These are phyloP conservation scores for Lipomyces starkeyi DNA, from an alignment of 805 yeast species.

Conservation along the genomic window DNA sequence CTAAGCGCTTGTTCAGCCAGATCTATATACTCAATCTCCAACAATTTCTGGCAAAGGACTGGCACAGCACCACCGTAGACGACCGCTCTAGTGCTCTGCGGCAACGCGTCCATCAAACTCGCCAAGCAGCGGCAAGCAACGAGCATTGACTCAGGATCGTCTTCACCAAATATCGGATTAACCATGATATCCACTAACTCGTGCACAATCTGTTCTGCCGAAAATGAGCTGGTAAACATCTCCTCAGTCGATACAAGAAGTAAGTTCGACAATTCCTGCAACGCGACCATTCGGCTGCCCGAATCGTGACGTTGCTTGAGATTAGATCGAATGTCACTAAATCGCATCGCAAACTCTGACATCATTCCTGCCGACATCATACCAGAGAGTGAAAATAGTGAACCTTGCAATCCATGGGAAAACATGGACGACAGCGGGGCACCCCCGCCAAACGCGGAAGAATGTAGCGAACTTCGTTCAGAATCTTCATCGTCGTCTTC, in stretches of 20 bases:
- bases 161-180: slow-evolving; percentile 58
- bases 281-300: slow-evolving; percentile 43
- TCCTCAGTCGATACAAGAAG: slow-evolving; percentile 47
- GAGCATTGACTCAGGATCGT: slow-evolving; percentile 78
- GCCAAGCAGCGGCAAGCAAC: slow-evolving; percentile 84
- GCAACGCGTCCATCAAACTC: slow-evolving; percentile 76
- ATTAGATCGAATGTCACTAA: slow-evolving; percentile 37
- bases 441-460: slow-evolving; percentile 35
- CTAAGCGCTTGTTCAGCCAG: slow-evolving; percentile 89
- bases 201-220: slow-evolving; percentile 61
- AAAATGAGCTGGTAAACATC: slow-evolving; percentile 50
- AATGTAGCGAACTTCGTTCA: slow-evolving; percentile 19
- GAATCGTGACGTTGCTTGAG: slow-evolving; percentile 43
- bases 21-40: slow-evolving; percentile 83
- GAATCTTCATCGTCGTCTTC: slow-evolving; percentile 38
- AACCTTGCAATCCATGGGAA: slow-evolving; percentile 34
- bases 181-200: slow-evolving; percentile 63
- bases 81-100: slow-evolving; percentile 65
- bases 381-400: slow-evolving; percentile 31
- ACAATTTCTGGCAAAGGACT: slow-evolving; percentile 65
- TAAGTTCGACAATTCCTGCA: slow-evolving; percentile 46
- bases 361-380: slow-evolving; percentile 41
- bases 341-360: slow-evolving; percentile 43
- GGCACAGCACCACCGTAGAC: slow-evolving; percentile 70
- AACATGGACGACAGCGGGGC: slow-evolving; percentile 27